These are phyloP conservation scores for Citrus unshiu DNA, from an alignment of 345 rosid genomes.

Conservation along the genomic window DNA sequence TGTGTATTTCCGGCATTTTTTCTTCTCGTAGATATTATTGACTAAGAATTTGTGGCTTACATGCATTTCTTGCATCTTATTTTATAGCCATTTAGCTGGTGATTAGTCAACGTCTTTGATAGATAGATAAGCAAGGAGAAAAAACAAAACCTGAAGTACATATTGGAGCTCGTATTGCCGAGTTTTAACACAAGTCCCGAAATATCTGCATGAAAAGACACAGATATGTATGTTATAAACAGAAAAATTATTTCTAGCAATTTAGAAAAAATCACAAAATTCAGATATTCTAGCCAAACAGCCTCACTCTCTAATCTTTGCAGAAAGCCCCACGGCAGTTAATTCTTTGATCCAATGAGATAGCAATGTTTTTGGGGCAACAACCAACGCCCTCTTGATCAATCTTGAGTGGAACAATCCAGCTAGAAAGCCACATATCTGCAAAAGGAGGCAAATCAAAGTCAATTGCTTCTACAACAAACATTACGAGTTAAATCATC, in stretches of 20 bases:
- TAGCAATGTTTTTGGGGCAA: conserved; percentile 92
- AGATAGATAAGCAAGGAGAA: conserved; percentile 7
- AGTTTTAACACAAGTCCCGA: conserved; percentile 63
- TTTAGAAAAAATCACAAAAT: conserved; percentile 1
- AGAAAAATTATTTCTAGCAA: background rate
- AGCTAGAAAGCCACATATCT: conserved; percentile 92
- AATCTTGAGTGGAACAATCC: conserved; percentile 79
- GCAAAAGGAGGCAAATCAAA: conserved; percentile 21
- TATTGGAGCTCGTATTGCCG: conserved; percentile 88
- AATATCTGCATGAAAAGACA: conserved; percentile 51
- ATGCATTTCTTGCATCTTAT: conserved; percentile 1
- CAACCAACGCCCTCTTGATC: conserved; percentile 79
- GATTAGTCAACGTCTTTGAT: background rate
- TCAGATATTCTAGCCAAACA: conserved; percentile 11
- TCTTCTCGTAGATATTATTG: background rate
- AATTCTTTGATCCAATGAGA: conserved; percentile 97
- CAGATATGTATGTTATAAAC: background rate
- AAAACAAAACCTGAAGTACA: conserved; percentile 66
- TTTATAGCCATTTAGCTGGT: background rate
- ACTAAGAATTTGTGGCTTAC: background rate
- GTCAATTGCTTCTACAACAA: background rate
- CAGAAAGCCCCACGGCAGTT: conserved; percentile 78
- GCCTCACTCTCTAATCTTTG: conserved; percentile 79
- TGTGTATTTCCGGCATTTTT: background rate
- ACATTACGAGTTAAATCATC: background rate